Evolutionary conservation across 305 asterid species (phyloP), one percentile per base, ranked within the genome.

Genomic region (Lippia alba): DNA sequence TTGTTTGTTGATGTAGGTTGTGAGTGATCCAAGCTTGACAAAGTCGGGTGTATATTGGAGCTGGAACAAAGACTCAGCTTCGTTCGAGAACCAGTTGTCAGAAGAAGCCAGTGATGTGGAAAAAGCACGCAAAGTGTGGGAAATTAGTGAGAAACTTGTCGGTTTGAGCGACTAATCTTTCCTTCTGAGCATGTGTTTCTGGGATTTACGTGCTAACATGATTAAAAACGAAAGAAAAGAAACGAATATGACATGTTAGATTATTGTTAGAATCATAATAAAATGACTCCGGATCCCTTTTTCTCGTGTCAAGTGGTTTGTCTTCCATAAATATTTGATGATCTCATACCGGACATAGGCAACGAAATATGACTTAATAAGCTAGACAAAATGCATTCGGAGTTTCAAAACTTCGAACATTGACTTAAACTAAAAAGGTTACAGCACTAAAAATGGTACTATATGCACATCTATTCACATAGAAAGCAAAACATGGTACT

Each of bases 31-130:
- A 58, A 94, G 99, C 85, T 76, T 94, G 87, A 85, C 97, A 6
- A 94, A 94, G 79, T 94, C 99, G 3, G 99, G 99, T 32, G 97
- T 94, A 7, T 94, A 94, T 81, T 94, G 99, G 99, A 94, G 99
- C 90, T 94, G 99, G 99, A 94, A 94, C 84, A 88, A 91, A 78
- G 84, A 84, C 76, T 94, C 99, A 0, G 89, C 99, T 64, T 91
- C 97, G 0, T 94, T 94, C 8, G 95, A 89, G 87, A 94, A 94
- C 80, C 95, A 90, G 82, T 39, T 94, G 79, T 94, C 99, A 0
- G 80, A 80, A 66, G 99, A 91, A 75, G 99, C 99, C 49, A 91
- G 99, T 50, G 93, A 94, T 61, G 78, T 70, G 0, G 90, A 84
- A 9, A 94, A 94, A 59, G 99, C 99, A 0, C 86, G 87, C 11